A percentile compares a stretch with the other conserved stretches of the same genome.
phyloP scores from a whole-genome alignment of 345 rosid genomes.

The Populus deltoides region DNA sequence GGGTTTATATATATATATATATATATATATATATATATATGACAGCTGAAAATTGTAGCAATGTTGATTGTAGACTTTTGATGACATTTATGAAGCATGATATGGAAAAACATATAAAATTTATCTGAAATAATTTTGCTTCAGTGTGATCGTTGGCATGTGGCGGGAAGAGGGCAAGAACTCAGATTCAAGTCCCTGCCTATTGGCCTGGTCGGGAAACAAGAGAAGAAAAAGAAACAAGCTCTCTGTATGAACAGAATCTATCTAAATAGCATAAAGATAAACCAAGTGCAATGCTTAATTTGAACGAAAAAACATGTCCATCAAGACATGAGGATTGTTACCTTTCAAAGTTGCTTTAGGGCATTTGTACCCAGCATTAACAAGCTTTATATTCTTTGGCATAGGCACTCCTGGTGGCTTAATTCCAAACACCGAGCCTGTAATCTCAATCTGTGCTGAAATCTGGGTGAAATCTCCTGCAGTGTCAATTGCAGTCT shows the following conservation, averaged over 20 bases:
- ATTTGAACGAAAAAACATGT: neutral
- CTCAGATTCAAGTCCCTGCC: neutral
- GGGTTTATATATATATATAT: neutral
- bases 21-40: no score
- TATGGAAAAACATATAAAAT: neutral
- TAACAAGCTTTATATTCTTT: slow-evolving; percentile 47
- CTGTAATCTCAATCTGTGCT: slow-evolving; percentile 49
- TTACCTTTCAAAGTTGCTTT: slow-evolving; percentile 45
- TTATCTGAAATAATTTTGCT: neutral
- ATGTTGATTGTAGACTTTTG: neutral
- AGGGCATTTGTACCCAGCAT: slow-evolving; percentile 75
- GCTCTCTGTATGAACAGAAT: no score
- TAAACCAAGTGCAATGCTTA: neutral
- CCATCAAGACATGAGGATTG: neutral
- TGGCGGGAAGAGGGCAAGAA: neutral
- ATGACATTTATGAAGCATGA: neutral
- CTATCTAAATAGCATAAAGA: no score
- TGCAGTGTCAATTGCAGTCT: slow-evolving; percentile 78
- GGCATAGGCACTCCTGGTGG: slow-evolving; percentile 69
- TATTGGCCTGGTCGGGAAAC: neutral
- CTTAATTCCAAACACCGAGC: slow-evolving; percentile 71
- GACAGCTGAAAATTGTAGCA: neutral
- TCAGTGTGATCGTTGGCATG: neutral
- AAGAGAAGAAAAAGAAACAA: no score
- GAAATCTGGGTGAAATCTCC: slow-evolving; percentile 71